Evolutionary conservation across 345 rosid genomes (phyloP), one percentile per base, ranked within the genome.

Genomic region (Pseudoturritis turrita): DNA sequence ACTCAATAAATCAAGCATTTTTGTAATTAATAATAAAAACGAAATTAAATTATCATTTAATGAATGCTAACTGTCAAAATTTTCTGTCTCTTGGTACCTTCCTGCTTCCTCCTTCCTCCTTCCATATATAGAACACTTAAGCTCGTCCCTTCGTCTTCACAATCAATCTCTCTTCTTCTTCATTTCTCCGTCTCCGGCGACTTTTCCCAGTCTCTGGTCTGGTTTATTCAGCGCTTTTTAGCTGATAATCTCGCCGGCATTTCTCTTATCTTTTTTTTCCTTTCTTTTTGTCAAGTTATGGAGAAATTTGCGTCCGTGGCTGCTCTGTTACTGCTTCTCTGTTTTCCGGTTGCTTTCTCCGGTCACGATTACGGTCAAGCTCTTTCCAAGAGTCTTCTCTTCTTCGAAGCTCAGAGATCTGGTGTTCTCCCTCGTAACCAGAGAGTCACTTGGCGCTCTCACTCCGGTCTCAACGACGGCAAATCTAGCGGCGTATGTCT

Each of bases 361-460:
- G 96, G 90, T 7, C 99, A 96, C 80, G 97, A 96, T 81, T 96
- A 96, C 39, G 85, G 84, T 23, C 92, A 87, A 74, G 99, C 99
- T 72, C 83, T 96, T n/a, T 79, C 86, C 15, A 96, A 96, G 72
- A 88, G 99, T 90, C 77, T 92, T 75, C 87, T 96, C 68, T 96
- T 96, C 82, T 96, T 89, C 47, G 99, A 96, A 82, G 98, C 98
- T 73, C 99, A 96, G 78, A 88, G 99, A 84, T 96, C 99, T 59
- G 99, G 99, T 25, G 77, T 81, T 40, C 88, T 96, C 12, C 99
- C 99, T 40, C 80, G 68, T 56, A 86, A 76, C 82, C 98, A 96
- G 79, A 86, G 98, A 77, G 92, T 96, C 75, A 76, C 78, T 13
- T 96, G 99, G 99, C 90, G 99, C 61, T 76, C 89, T 55, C 81